Evolutionary conservation across 2,329 filamentous ascomycete genomes (phyloP).

Genomic region (Lachnellula arida): DNA sequence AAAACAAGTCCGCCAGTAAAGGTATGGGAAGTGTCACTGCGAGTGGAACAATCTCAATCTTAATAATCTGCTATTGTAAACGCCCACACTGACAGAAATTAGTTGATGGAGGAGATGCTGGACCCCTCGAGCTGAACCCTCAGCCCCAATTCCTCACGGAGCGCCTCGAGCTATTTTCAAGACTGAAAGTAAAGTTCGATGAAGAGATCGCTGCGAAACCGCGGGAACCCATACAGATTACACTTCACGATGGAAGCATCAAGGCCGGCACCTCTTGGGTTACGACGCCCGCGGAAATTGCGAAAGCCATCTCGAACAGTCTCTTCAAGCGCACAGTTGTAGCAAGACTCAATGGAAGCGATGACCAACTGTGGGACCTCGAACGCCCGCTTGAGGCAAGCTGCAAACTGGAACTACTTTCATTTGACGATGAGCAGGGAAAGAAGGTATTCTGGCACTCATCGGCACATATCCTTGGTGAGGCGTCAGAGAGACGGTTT

Average conservation of each 20-base stretch:
- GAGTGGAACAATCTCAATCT: no score
- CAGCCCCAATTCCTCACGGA: slow-evolving; percentile 76
- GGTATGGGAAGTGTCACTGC: not conserved
- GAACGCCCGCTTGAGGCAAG: slow-evolving; percentile 84
- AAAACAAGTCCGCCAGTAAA: slow-evolving; percentile 43
- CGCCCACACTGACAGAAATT: not conserved
- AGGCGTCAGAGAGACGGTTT: slow-evolving; percentile 85
- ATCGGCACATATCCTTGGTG: slow-evolving; percentile 91
- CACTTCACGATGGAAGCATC: slow-evolving; percentile 66
- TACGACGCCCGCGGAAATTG: slow-evolving; percentile 78
- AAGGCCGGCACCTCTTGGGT: slow-evolving; percentile 80
- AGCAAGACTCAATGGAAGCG: slow-evolving; percentile 71
- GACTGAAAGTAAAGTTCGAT: slow-evolving; percentile 78
- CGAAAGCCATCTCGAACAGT: slow-evolving; percentile 77
- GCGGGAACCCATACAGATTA: slow-evolving; percentile 69
- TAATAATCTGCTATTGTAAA: no score
- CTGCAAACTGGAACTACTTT: slow-evolving; percentile 78
- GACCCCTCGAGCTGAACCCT: slow-evolving; percentile 45
- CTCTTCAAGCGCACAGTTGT: slow-evolving; percentile 83
- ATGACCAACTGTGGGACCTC: slow-evolving; percentile 79
- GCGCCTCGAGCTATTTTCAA: slow-evolving; percentile 82
- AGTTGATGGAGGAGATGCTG: slow-evolving; percentile 37
- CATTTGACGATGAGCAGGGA: slow-evolving; percentile 68
- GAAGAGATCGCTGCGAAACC: slow-evolving; percentile 68
- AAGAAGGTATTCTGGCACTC: slow-evolving; percentile 99